A percentile compares a stretch with the other conserved stretches of the same genome.
phyloP scores from a whole-genome alignment of 2,329 filamentous ascomycete genomes.

The Teratosphaeria destructans region DNA sequence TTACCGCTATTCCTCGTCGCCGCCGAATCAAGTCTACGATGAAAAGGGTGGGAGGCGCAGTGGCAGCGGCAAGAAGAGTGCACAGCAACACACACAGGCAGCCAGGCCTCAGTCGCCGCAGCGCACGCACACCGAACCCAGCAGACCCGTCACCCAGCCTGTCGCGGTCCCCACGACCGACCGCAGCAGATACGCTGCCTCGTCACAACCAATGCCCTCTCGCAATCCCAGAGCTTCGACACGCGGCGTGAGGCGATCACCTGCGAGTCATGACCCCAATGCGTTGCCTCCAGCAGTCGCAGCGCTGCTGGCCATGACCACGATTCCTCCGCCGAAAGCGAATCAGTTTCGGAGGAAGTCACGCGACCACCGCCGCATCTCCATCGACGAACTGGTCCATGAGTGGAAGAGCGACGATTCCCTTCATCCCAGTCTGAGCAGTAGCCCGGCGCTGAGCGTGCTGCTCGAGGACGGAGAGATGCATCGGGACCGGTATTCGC shows the following conservation, averaged over 20 bases:
- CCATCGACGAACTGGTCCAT: conserved; percentile 48
- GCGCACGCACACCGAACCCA: conserved; percentile 5
- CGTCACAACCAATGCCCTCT: conserved; percentile 15
- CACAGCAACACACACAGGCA: background rate
- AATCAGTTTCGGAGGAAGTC: conserved; percentile 30
- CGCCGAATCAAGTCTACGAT: conserved; percentile 12
- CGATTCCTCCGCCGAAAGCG: conserved; percentile 43
- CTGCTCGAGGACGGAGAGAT: conserved; percentile 42
- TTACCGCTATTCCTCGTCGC: conserved; percentile 32
- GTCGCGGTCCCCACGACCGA: conserved; percentile 11
- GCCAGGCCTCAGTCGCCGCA: background rate
- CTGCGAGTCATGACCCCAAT: conserved; percentile 28
- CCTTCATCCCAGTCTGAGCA: conserved; percentile 19
- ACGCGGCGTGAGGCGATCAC: conserved; percentile 12
- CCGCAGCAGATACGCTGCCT: conserved; percentile 2
- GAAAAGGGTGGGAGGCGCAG: conserved; percentile 9
- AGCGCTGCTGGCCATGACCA: conserved; percentile 48
- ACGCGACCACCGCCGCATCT: conserved; percentile 34
- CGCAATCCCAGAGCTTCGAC: conserved; percentile 8
- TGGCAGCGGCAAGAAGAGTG: conserved; percentile 1
- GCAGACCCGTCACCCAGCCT: conserved; percentile 7
- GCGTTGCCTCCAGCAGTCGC: conserved; percentile 46
- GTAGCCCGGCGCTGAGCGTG: conserved; percentile 37
- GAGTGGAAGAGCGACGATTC: conserved; percentile 41
- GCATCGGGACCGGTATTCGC: background rate